Evolutionary conservation across 176 grass and related monocot species (phyloP).

Genomic region (Rhipidocladum racemiflorum): DNA sequence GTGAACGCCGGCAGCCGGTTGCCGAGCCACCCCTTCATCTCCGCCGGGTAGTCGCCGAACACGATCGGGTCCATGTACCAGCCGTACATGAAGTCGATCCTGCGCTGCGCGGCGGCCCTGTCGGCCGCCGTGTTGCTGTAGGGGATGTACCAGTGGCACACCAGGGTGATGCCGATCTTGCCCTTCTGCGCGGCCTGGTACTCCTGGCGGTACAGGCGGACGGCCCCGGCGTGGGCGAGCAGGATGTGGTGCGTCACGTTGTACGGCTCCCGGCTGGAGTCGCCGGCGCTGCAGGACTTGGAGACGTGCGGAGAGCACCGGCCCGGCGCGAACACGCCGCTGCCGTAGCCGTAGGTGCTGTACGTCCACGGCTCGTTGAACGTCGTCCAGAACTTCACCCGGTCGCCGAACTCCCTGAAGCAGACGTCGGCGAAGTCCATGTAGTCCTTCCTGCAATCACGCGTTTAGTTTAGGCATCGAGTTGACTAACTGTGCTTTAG

Average conservation of each 20-base stretch:
- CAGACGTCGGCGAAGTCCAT: conserved; percentile 47
- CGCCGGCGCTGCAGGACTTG: conserved; percentile 21
- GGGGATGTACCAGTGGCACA: conserved; percentile 49
- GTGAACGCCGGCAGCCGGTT: conserved; percentile 60
- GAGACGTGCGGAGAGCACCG: conserved; percentile 44
- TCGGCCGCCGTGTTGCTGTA: conserved; percentile 27
- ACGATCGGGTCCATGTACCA: conserved; percentile 56
- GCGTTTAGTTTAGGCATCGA: too few species aligned
- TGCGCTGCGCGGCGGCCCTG: conserved; percentile 26
- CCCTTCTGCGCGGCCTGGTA: conserved; percentile 50
- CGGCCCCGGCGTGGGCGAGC: conserved; percentile 48
- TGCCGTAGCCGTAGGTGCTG: conserved; percentile 40
- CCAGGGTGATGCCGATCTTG: conserved; percentile 43
- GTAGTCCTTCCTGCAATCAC: conserved; percentile 51
- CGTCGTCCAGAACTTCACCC: conserved; percentile 80
- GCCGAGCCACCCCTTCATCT: conserved; percentile 43
- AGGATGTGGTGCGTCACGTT: conserved; percentile 41
- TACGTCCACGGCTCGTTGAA: conserved; percentile 53
- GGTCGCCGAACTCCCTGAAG: conserved; percentile 79
- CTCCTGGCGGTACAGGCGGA: conserved; percentile 34
- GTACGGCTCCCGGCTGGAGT: conserved; percentile 63
- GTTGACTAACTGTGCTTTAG: background rate
- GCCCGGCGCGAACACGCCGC: conserved; percentile 32
- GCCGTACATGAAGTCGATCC: conserved; percentile 64
- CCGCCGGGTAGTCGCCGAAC: conserved; percentile 51